Evolutionary conservation across 495 filamentous ascomycete species (phyloP), one percentile per base, ranked within the genome.

Genomic region (Apodospora peruviana): DNA sequence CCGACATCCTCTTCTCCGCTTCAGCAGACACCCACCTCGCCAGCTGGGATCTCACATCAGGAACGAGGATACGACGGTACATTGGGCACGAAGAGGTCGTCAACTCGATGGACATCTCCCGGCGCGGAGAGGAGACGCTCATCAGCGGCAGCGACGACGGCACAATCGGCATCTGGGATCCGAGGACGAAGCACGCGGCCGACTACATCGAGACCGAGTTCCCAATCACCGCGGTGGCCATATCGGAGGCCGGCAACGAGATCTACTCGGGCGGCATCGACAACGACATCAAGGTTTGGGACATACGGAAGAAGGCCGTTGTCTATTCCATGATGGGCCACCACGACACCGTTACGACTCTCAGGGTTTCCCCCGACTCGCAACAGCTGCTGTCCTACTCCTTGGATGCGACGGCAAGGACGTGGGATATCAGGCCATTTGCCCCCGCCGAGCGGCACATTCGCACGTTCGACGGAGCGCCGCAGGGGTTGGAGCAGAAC

Each of bases 281-380:
- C 64, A 95, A 96, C 56, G 90, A 94, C 48, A 95, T 99, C 62
- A 90, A 94, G 61, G 88, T 93, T 5, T 99, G 91, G 89, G 94
- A 99, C 69, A 66, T 96, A 50, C 83, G 94, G 53, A 96, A 95
- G 70, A 88, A 91, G 62, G 81, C 81, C 0, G 79, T 95, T 1
- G 81, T 86, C 8, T 96, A 96, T 61, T 83, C 87, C 2, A 84
- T 99, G 79, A 57, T 86, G 8, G 93, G 94, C 2, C 93, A 99
- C 61, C 84, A 78, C 24, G 93, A 99, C 58, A 97, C 91, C 1
- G 74, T 99, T 50, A 95, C 91, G 2, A 93, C 91, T 23, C 77
- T 99, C 18, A 71, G 84, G 39, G 78, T 96, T 21, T 97, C 94
- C 2, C 93, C 93, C 0, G 94, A 97, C 58, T 87, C 88, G 4